phyloP scores from a whole-genome alignment of 768 basidiomycete genomes.

The Hydnum rufescens region DNA sequence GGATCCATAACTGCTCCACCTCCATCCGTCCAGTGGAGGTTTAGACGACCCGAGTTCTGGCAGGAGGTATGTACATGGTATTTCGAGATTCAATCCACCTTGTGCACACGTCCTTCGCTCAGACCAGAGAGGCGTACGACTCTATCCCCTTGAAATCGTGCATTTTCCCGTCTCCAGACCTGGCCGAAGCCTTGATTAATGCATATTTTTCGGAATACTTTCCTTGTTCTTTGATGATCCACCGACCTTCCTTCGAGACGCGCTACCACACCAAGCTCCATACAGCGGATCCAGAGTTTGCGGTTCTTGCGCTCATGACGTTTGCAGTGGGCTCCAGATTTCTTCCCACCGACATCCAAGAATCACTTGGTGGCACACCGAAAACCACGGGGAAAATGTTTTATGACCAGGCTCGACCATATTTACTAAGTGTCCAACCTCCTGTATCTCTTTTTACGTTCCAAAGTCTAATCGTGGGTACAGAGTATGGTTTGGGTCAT shows the following conservation, averaged over 20 bases:
- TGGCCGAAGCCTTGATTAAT: conserved; percentile 3
- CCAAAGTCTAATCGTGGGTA: not conserved
- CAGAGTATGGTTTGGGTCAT: too few relatives aligned
- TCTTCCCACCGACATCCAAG: not conserved
- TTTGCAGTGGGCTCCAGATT: conserved; percentile 7
- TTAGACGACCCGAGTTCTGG: not conserved
- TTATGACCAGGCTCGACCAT: not conserved
- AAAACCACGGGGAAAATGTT: conserved; percentile 2
- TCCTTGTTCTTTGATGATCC: not conserved
- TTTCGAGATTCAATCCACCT: too few relatives aligned
- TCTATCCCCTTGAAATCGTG: not conserved
- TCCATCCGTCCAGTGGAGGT: too few relatives aligned
- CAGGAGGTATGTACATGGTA: not conserved
- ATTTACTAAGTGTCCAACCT: not conserved
- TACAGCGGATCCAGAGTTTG: not conserved
- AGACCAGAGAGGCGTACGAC: too few relatives aligned
- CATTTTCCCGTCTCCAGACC: conserved; percentile 3
- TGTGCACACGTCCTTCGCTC: too few relatives aligned
- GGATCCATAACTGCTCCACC: too few relatives aligned
- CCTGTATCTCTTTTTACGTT: not conserved
- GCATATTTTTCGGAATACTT: conserved; percentile 1
- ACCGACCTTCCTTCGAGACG: not conserved
- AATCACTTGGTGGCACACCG: not conserved
- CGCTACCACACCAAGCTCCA: not conserved
- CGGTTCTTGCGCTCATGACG: conserved; percentile 2